Evolutionary conservation across 164 flowering plant genomes (phyloP), one percentile per base, ranked within the genome.

Genomic region (Vitis rotundifolia): DNA sequence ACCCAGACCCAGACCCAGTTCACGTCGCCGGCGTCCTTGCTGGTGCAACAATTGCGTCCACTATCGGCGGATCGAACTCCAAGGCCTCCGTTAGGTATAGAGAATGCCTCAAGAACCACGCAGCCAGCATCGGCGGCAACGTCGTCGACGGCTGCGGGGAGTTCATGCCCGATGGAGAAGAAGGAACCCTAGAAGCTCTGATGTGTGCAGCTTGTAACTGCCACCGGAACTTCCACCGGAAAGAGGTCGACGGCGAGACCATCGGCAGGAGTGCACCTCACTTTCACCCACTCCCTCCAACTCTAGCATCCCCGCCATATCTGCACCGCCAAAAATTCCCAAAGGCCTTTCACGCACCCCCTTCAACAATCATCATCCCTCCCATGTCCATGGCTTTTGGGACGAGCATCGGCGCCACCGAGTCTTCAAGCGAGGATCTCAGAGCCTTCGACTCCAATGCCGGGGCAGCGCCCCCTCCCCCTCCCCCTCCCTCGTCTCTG

Each of bases 211-310:
- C 83, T 13, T 82, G 85, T 49, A 73, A 73, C 3, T 82, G 85
- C 54, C 85, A 82, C 80, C 71, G 85, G n/a, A 82, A 80, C 68
- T 82, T 82, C 19, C 85, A 82, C 80, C 76, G 85, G 12, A 77
- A 70, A 14, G 85, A 77, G 26, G 49, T 69, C 13, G 81, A 72
- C 22, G 81, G 79, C 0, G 79, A 77, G 64, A 53, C 72, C 48
- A 37, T 3, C 44, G 44, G 44, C 44, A 37, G 44, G 44, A 37
- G 44, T 37, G 44, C 75, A 64, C 51, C 76, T 9, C 71, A 66
- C 53, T 76, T 73, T 8, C 73, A 73, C 12, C 80, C 75, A 55
- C 68, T 78, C 18, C 75, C 81, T 26, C 70, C 80, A 9, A 69
- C 76, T 2, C 37, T 71, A 37, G 78, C 75, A 6, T 55, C 77